Evolutionary conservation across 1,284 basidiomycete species (phyloP).

Genomic region (Peniophora sp.): DNA sequence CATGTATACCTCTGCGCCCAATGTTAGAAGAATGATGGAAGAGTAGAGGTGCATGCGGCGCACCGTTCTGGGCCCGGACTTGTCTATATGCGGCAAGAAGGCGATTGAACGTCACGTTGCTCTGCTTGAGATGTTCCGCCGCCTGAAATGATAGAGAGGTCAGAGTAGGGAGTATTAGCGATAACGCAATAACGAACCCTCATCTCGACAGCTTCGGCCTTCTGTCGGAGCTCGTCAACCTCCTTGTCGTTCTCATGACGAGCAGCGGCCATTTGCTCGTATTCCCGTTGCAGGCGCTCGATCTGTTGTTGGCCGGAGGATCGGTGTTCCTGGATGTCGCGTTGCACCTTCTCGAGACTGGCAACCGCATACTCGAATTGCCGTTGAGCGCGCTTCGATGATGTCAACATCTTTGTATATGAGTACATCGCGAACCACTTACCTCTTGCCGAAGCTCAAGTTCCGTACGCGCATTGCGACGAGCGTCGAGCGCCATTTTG

Average conservation of each 20-base stretch:
- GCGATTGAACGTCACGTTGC: conserved; percentile 68
- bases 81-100: conserved; percentile 78
- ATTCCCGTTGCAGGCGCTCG: conserved; percentile 66
- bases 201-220: conserved; percentile 55
- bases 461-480: conserved; percentile 64
- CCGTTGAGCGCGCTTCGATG: conserved; percentile 59
- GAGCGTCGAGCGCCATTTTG: conserved; percentile 59
- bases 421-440: conserved; percentile 10
- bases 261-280: conserved; percentile 67
- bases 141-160: conserved; percentile 36
- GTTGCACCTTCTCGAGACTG: conserved; percentile 67
- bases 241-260: conserved; percentile 68
- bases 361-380: conserved; percentile 72
- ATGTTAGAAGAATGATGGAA: neutral
- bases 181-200: conserved; percentile 33
- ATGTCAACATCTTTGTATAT: neutral
- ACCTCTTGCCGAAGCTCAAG: conserved; percentile 62
- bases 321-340: conserved; percentile 69
- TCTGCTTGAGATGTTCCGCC: conserved; percentile 62
- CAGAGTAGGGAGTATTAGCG: neutral
- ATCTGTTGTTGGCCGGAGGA: conserved; percentile 59
- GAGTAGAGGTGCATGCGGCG: conserved; percentile 11
- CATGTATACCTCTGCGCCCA: conserved; percentile 63
- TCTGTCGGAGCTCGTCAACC: conserved; percentile 62
- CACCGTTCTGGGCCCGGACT: conserved; percentile 72